Evolutionary conservation across 2,329 filamentous ascomycete species (phyloP).

Genomic region (Eutypa lata): DNA sequence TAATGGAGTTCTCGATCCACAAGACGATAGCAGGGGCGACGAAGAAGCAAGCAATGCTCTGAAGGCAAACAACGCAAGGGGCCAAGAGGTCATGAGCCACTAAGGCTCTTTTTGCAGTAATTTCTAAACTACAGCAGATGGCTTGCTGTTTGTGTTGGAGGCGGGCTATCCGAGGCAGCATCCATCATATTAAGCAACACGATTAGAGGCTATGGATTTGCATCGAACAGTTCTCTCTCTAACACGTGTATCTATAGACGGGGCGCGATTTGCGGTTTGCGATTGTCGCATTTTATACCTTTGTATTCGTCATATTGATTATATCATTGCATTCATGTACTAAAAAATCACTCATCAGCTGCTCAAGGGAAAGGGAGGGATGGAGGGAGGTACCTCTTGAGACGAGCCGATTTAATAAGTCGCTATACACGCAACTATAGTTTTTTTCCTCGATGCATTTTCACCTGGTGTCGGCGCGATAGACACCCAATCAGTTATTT

Average conservation of each 20-base stretch:
- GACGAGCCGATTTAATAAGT: too few relatives aligned
- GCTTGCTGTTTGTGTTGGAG: background rate
- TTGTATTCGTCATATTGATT: background rate
- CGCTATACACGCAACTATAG: too few relatives aligned
- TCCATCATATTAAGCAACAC: background rate
- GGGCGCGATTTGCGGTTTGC: too few relatives aligned
- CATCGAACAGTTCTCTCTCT: too few relatives aligned
- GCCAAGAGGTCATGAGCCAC: conserved; percentile 27
- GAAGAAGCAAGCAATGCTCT: conserved; percentile 6
- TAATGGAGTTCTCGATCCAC: conserved; percentile 2
- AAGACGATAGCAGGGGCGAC: conserved; percentile 2
- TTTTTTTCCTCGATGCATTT: too few relatives aligned
- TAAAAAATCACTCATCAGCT: background rate
- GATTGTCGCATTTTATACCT: background rate
- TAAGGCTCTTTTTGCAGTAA: conserved; percentile 4
- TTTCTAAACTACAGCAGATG: background rate
- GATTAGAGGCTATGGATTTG: too few relatives aligned
- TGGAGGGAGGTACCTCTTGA: too few relatives aligned
- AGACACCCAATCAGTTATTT: too few relatives aligned
- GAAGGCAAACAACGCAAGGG: conserved; percentile 11
- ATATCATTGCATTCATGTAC: background rate
- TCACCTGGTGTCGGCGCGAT: too few relatives aligned
- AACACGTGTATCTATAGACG: too few relatives aligned
- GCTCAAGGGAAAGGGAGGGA: too few relatives aligned
- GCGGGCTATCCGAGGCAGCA: background rate